Conservation (phyloP, 2,329 filamentous ascomycete species). For the Colletotrichum coccodes region DNA sequence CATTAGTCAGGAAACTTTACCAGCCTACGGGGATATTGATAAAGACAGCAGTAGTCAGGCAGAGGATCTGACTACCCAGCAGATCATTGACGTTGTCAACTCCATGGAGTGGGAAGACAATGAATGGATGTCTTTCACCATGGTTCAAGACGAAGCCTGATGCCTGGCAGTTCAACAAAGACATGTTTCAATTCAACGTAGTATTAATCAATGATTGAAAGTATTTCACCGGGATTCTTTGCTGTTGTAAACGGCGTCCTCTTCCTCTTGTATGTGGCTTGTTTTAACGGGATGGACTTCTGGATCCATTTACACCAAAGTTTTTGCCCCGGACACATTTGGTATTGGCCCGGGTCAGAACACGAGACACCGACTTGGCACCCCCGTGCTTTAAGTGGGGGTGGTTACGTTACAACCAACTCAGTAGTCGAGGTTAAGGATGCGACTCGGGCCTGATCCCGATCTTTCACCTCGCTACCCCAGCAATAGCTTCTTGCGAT, state of each 20-base stretch:
- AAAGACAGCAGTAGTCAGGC: constrained; percentile 26
- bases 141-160: constrained; percentile 2
- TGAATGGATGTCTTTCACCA: constrained; percentile 27
- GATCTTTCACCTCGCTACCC: background rate
- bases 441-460: background rate
- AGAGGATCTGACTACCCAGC: constrained; percentile 23
- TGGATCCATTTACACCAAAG: too few species aligned
- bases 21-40: background rate
- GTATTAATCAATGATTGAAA: background rate
- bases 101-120: constrained; percentile 28
- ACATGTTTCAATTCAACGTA: too few species aligned
- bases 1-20: background rate
- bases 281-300: too few species aligned
- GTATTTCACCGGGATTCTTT: background rate
- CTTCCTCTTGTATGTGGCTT: too few species aligned
- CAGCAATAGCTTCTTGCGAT: background rate
- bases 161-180: background rate
- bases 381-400: background rate
- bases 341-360: background rate
- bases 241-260: too few species aligned
- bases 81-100: constrained; percentile 27
- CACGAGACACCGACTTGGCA: background rate
- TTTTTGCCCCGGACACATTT: too few species aligned
- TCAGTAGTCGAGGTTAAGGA: background rate
- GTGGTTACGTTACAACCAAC: background rate